Percentiles rank a stretch among this genome's conserved stretches.
Conservation (phyloP, 208 protist genomes). For the Angomonas deanei region DNA sequence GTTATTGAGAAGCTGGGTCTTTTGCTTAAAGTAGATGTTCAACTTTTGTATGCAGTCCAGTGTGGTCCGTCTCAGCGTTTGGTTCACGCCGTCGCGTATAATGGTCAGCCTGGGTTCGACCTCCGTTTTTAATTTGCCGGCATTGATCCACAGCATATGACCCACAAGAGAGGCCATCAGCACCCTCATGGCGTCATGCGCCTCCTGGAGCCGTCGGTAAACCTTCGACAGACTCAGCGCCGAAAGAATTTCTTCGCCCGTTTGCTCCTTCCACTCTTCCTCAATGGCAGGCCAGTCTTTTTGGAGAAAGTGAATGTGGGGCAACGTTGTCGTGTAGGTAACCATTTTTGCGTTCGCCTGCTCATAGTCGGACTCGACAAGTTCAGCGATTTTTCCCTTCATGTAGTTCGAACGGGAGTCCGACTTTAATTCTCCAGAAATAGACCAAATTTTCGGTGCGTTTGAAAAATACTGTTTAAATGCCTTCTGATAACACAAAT, state of each 20-base stretch:
- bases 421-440: constrained; percentile 48
- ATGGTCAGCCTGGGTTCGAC: constrained; percentile 82
- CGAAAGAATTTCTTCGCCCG: constrained; percentile 40
- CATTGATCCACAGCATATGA: constrained; percentile 88
- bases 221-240: constrained; percentile 58
- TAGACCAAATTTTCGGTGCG: constrained; percentile 70
- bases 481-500: constrained; percentile 76
- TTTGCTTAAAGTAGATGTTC: constrained; percentile 84
- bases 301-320: constrained; percentile 85
- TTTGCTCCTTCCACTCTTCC: constrained; percentile 66
- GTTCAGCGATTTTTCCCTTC: constrained; percentile 40
- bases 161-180: constrained; percentile 87
- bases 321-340: constrained; percentile 70
- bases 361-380: constrained; percentile 78
- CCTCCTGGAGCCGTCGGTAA: constrained; percentile 76
- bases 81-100: constrained; percentile 66
- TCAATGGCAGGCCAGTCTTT: constrained; percentile 77
- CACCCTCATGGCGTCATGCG: constrained; percentile 74
- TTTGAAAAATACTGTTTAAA: constrained; percentile 77
- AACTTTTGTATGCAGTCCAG: constrained; percentile 55
- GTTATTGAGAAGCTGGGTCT: constrained; percentile 77
- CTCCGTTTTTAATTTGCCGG: constrained; percentile 81
- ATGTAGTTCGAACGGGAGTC: constrained; percentile 69
- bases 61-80: constrained; percentile 67
- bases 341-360: constrained; percentile 70